Percentiles rank a stretch among this genome's conserved stretches.
phyloP scores from a whole-genome alignment of 2,329 filamentous ascomycete genomes.

The Uncinocarpus reesii region DNA sequence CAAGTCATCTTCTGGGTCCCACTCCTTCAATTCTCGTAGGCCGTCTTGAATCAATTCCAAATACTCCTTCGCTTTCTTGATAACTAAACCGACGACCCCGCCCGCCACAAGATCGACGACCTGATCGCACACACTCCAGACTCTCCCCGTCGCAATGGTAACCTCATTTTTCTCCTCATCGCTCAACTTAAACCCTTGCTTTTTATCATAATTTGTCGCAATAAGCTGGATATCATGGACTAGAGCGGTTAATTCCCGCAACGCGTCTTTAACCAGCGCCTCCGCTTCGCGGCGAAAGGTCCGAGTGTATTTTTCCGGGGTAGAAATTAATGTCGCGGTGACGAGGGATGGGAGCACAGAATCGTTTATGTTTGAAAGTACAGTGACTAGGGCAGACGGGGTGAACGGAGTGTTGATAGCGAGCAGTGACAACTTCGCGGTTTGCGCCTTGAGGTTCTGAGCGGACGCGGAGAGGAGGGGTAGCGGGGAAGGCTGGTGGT shows the following conservation, averaged over 20 bases:
- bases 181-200: constrained; percentile 22
- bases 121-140: constrained; percentile 77
- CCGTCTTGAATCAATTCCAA: constrained; percentile 69
- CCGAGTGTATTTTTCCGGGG: constrained; percentile 50
- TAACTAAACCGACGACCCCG: constrained; percentile 60
- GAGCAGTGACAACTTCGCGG: constrained; percentile 77
- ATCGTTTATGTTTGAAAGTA: constrained; percentile 61
- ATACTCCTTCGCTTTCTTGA: constrained; percentile 62
- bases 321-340: constrained; percentile 57
- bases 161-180: constrained; percentile 40
- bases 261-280: constrained; percentile 47
- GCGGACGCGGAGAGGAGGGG: constrained; percentile 61
- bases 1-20: constrained; percentile 62
- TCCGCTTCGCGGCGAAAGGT: constrained; percentile 55
- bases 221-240: constrained; percentile 47
- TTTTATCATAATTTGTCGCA: constrained; percentile 32
- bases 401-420: constrained; percentile 82
- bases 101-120: constrained; percentile 53
- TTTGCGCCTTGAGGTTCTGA: constrained; percentile 65
- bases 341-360: constrained; percentile 66
- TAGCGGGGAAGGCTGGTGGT: constrained; percentile 36
- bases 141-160: constrained; percentile 60
- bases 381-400: constrained; percentile 58
- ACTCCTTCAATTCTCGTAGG: constrained; percentile 75
- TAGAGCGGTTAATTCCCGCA: constrained; percentile 54